Evolutionary conservation across 1,284 basidiomycete genomes (phyloP).

Genomic region (Ustilago loliicola): DNA sequence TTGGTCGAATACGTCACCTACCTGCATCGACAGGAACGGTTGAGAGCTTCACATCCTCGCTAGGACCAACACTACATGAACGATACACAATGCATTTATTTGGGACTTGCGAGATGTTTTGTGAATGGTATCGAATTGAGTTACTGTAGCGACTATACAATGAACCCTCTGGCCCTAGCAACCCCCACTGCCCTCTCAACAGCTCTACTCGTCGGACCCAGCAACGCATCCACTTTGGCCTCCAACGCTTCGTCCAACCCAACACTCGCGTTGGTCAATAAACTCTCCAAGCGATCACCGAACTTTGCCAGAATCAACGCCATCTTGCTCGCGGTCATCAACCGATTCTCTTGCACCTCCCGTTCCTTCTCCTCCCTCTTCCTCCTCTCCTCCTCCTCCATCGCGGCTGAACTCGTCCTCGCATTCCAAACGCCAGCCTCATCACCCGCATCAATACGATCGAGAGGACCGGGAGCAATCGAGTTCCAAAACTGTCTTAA

Average conservation of each 20-base stretch:
- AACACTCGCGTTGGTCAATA: conserved; percentile 8
- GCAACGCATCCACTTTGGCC: conserved; percentile 8
- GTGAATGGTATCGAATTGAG: too few species aligned
- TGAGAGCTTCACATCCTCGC: conserved; percentile 7
- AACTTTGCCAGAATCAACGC: conserved; percentile 33
- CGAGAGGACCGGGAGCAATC: conserved; percentile 76
- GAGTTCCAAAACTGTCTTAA: conserved; percentile 94
- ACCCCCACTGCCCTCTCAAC: conserved; percentile 22
- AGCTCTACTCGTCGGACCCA: conserved; percentile 23
- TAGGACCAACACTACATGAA: neutral
- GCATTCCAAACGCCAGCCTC: conserved; percentile 5
- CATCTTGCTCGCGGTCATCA: conserved; percentile 33
- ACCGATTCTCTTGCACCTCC: conserved; percentile 28
- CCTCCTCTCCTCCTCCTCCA: conserved; percentile 11
- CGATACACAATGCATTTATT: neutral
- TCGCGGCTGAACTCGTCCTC: neutral
- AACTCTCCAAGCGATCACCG: neutral
- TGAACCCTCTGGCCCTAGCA: conserved; percentile 12
- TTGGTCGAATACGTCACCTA: conserved; percentile 59
- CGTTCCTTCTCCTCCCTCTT: conserved; percentile 16
- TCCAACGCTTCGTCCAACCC: conserved; percentile 30
- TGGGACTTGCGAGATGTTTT: neutral
- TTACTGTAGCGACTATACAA: conserved; percentile 5
- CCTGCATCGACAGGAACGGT: conserved; percentile 52
- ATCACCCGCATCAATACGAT: neutral